Base-by-base conservation (phyloP, 2,329 filamentous ascomycete species). In the Xylaria arbuscula region DNA sequence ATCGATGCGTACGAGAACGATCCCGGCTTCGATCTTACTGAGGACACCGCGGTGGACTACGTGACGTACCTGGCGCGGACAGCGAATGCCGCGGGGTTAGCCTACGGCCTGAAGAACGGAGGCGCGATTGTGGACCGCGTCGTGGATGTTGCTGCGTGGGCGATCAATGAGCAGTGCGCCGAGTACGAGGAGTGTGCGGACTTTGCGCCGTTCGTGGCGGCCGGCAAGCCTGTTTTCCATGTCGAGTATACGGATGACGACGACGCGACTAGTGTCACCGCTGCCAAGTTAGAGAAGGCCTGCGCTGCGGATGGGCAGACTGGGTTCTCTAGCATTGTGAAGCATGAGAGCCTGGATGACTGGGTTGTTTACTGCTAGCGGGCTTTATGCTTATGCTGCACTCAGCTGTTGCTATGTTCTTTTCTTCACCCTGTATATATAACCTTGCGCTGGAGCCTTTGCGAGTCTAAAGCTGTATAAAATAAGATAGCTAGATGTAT, bases 161-260 rank as follows among this genome's bases (percentile, higher is more conserved):
- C 84, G 7, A 89, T 93, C 72, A 91, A 92, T 78, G 91, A 93
- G 81, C 86, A 92, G 79, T 93, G 91, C 76, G 83, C 85, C 17
- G 73, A 89, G 76, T 87, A 87, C 72, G 67, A 80, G 4, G 89
- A 92, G 76, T 92, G 90, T 75, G 79, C 81, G 42, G 83, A 79
- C 1, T 92, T 88, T 76, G 78, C 80, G 1, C 78, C 84, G 3
- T 92, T 92, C 74, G 84, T 90, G 64, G 73, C 83, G 10, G 85
- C 84, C 6, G 82, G 83, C 38, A 92, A 92, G 78, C 90, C 90
- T 1, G 90, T 93, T 38, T 92, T 92, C 76, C 87, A 92, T 76
- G 91, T 93, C 70, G 91, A 93, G 80, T 93, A 93, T 74, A 89
- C 89, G 2, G 81, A 85, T 51, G 83, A 82, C 9, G 84, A 72